Conservation (phyloP, 1,284 basidiomycete genomes). For the Trametes hirsuta region DNA sequence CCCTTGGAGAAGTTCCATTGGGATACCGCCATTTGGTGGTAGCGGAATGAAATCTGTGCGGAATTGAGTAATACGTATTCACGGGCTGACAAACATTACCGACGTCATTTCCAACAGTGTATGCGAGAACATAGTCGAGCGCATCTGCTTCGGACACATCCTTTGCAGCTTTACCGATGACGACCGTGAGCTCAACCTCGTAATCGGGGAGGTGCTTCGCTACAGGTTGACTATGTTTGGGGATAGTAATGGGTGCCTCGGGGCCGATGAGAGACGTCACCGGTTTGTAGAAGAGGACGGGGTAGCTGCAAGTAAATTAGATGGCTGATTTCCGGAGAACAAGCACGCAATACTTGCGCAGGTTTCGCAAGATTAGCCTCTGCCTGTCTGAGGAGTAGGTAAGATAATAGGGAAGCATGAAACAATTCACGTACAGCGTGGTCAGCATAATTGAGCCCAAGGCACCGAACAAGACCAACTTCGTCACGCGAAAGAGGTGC, state of each 20-base stretch:
- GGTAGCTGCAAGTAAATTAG: constrained; percentile 46
- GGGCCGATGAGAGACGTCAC: constrained; percentile 73
- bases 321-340: neutral
- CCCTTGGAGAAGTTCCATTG: constrained; percentile 89
- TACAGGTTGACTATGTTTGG: constrained; percentile 68
- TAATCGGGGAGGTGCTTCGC: constrained; percentile 82
- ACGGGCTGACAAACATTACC: constrained; percentile 23
- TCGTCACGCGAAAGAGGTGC: constrained; percentile 69
- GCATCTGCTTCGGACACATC: constrained; percentile 78
- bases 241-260: constrained; percentile 66
- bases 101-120: constrained; percentile 82
- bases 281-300: constrained; percentile 84
- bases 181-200: constrained; percentile 86
- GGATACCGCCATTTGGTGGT: constrained; percentile 73
- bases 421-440: constrained; percentile 64
- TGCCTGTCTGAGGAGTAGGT: constrained; percentile 43
- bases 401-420: neutral
- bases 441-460: constrained; percentile 82
- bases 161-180: constrained; percentile 82
- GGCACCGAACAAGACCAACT: constrained; percentile 71
- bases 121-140: constrained; percentile 81
- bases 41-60: constrained; percentile 73
- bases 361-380: constrained; percentile 69
- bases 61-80: neutral
- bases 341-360: constrained; percentile 44